Percentiles rank a stretch among this genome's conserved stretches.
Evolutionary conservation across 2,329 filamentous ascomycete genomes (phyloP).

Genomic region (Nemania sp.): DNA sequence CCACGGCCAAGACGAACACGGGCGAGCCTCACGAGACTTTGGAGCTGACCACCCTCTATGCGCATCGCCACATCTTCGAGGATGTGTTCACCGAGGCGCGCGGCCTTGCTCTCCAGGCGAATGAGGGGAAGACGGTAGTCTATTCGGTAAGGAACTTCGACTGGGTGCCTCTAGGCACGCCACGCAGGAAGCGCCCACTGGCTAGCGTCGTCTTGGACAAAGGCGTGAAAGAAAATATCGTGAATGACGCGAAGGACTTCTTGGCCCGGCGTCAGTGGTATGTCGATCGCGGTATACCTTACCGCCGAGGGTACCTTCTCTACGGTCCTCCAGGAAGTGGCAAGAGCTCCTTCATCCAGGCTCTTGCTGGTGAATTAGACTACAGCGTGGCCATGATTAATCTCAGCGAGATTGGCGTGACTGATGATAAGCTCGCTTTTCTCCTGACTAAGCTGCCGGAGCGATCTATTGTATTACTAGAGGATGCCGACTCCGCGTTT

Average conservation of each 20-base stretch:
- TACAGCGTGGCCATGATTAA: constrained; percentile 94
- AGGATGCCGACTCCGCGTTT: constrained; percentile 92
- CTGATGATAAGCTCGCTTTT: constrained; percentile 85
- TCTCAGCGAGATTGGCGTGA: constrained; percentile 84
- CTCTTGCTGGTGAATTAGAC: constrained; percentile 87
- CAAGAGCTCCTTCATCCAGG: constrained; percentile 96
- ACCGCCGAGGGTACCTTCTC: constrained; percentile 84
- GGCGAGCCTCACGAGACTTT: constrained; percentile 94
- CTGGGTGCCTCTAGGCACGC: constrained; percentile 83
- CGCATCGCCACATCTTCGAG: constrained; percentile 86
- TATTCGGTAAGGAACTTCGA: constrained; percentile 83
- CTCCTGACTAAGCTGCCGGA: constrained; percentile 83
- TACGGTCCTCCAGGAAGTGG: constrained; percentile 89
- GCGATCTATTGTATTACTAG: constrained; percentile 79
- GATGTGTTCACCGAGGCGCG: constrained; percentile 88
- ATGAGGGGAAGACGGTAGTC: constrained; percentile 91
- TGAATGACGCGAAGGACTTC: constrained; percentile 82
- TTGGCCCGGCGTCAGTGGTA: constrained; percentile 83
- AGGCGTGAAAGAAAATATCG: constrained; percentile 79
- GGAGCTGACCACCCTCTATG: constrained; percentile 87
- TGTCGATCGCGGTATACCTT: constrained; percentile 90
- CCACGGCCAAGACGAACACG: constrained; percentile 76
- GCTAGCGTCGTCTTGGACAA: constrained; percentile 88
- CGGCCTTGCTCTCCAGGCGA: constrained; percentile 72
- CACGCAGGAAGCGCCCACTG: constrained; percentile 83